Evolutionary conservation across 495 filamentous ascomycete genomes (phyloP), one percentile per base, ranked within the genome.

Genomic region (Lasiosphaeriaceae sp.): DNA sequence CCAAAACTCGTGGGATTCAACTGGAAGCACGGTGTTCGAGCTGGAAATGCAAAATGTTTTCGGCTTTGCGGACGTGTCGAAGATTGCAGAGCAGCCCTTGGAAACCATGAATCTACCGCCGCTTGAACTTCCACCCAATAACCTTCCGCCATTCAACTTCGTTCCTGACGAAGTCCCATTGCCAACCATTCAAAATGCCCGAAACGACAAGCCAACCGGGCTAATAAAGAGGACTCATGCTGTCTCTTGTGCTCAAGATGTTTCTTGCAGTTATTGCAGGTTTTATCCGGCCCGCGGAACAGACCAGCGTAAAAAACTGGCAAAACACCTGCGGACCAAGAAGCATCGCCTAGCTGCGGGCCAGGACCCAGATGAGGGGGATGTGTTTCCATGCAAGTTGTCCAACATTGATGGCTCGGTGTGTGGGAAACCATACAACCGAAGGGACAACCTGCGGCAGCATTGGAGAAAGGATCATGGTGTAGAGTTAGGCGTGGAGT

Each of bases 1-100:
- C 19, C 47, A 29, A 11, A 2, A 57, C 39, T 57, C 39, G 6
- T 57, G 37, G 35, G 20, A 51, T 24, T 51, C 48, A 11, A 23
- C 23, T 1, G 8, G 17, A 14, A 41, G 19, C 17, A 47, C 39
- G 3, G 4, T 39, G 7, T 34, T 29, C 22, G 45, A 44, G 17
- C 7, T 56, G 11, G 6, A 5, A 3, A 34, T 11, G 11, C 4
- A 0, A 2, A 20, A 50, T 11, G 47, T 9, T n/a, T 11, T 39
- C 16, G 2, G 6, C 23, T 2, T n/a, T 16, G 14, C 7, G 16
- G 9, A 43, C n/a, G 39, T 12, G 39, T 12, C 39, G 12, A 43
- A 43, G 39, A 17, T 16, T 5, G 39, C 12, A 5, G 5, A 43
- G 5, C 9, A 43, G 9, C n/a, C n/a, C 14, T 17, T 43, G 5